These are phyloP conservation scores for Naganishia kalamii DNA, from an alignment of 768 basidiomycete species.

Conservation along the genomic window DNA sequence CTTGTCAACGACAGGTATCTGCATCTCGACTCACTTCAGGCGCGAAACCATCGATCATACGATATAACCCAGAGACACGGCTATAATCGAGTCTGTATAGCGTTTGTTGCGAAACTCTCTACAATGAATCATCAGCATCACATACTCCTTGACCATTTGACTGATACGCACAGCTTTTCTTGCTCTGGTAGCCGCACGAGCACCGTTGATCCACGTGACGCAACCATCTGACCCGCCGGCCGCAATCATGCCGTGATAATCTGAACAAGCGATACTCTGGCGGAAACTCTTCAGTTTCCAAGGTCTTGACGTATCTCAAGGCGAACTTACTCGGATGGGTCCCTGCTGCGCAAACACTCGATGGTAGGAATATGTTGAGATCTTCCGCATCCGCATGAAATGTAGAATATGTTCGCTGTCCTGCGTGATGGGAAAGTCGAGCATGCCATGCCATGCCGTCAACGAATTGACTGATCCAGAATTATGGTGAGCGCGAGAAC, in stretches of 20 bases:
- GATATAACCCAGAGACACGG: conserved; percentile 63
- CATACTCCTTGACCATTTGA: conserved; percentile 56
- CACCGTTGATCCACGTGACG: conserved; percentile 30
- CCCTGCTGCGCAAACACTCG: conserved; percentile 50
- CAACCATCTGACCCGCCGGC: conserved; percentile 77
- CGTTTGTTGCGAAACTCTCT: conserved; percentile 52
- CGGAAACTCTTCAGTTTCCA: background rate
- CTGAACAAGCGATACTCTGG: conserved; percentile 67
- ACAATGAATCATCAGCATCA: conserved; percentile 55
- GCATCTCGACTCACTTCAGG: conserved; percentile 55
- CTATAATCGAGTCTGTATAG: conserved; percentile 85
- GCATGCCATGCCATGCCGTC: conserved; percentile 27
- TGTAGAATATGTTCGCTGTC: background rate
- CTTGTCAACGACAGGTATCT: too few species aligned
- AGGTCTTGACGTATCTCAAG: background rate
- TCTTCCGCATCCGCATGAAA: conserved; percentile 13
- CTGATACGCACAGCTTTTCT: conserved; percentile 46
- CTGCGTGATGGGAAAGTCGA: background rate
- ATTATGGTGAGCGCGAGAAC: background rate
- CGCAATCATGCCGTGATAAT: conserved; percentile 80
- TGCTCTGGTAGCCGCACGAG: conserved; percentile 24
- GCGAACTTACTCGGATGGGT: conserved; percentile 54
- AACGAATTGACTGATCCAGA: background rate
- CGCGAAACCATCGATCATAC: conserved; percentile 81
- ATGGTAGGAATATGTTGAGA: background rate